phyloP scores from a whole-genome alignment of 192 early-diverging fungal species.

The Dissophora globulifera region DNA sequence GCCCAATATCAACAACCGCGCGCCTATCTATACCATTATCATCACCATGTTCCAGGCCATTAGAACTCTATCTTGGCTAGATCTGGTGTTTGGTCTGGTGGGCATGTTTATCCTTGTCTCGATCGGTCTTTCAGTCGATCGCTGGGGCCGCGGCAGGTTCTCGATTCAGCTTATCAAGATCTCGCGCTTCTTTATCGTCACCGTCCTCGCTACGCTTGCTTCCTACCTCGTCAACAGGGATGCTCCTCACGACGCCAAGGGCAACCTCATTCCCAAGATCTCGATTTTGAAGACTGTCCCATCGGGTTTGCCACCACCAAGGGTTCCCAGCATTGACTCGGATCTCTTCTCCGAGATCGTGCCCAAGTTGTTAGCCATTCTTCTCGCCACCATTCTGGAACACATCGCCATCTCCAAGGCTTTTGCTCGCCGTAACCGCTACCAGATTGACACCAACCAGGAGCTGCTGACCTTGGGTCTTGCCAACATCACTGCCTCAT shows the following conservation, averaged over 20 bases:
- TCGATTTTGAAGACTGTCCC: slow-evolving; percentile 79
- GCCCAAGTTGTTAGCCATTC: slow-evolving; percentile 68
- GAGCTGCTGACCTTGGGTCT: slow-evolving; percentile 90
- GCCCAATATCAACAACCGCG: slow-evolving; percentile 76
- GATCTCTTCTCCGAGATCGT: slow-evolving; percentile 62
- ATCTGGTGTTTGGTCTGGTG: slow-evolving; percentile 72
- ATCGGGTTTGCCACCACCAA: slow-evolving; percentile 73
- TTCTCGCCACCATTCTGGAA: slow-evolving; percentile 86
- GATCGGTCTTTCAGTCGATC: slow-evolving; percentile 49
- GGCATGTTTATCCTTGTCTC: slow-evolving; percentile 51
- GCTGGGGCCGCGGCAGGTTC: slow-evolving; percentile 41
- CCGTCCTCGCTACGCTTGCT: slow-evolving; percentile 78
- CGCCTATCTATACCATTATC: slow-evolving; percentile 73
- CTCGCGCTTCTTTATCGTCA: slow-evolving; percentile 78
- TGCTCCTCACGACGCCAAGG: slow-evolving; percentile 49
- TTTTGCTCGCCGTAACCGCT: slow-evolving; percentile 87
- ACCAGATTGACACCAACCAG: slow-evolving; percentile 83
- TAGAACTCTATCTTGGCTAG: slow-evolving; percentile 58
- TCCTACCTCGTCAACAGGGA: slow-evolving; percentile 70
- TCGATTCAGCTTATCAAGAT: slow-evolving; percentile 74
- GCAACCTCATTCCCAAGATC: slow-evolving; percentile 59
- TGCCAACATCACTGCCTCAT: slow-evolving; percentile 87
- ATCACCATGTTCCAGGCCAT: slow-evolving; percentile 71
- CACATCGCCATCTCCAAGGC: slow-evolving; percentile 91
- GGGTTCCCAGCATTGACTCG: slow-evolving; percentile 63